Base-by-base conservation (phyloP, 805 yeast species). In the Nakazawaea laoshanensis region DNA sequence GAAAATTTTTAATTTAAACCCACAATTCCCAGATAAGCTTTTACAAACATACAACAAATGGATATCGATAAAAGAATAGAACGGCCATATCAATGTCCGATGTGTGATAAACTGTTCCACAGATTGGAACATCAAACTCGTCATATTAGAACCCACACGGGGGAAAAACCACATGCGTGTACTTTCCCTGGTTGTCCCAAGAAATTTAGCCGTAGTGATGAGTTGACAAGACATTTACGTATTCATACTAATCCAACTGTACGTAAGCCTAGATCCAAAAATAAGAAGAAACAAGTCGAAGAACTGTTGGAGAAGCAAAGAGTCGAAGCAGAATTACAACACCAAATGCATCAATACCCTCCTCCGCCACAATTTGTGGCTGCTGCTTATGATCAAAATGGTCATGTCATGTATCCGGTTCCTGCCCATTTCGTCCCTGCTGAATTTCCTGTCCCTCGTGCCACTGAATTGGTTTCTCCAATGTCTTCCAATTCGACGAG, bases 121-220 rank as follows among this genome's bases (percentile, higher is more conserved):
- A 61, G 89, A 37, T 52, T 80, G 27, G 89, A 80, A 47, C 89
- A 80, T 53, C 86, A 78, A 48, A 78, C 87, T 7, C 65, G 89
- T 46, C 89, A 80, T 46, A 77, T 80, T 38, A 61, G 88, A 47
- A 80, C 87, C 9, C 89, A 80, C 47, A 80, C 89, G 0, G 89
- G 89, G 17, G 88, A 81, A 47, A 79, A 77, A 49, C 89, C 89
- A 3, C 87, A 80, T 52, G 69, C 67, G n/a, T 80, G 88, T 54
- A 67, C 74, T 18, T 80, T 66, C 43, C 80, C 81, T 0, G 82
- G 82, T 0, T 80, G 89, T 51, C 59, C 65, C 36, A 80, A 80
- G 55, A 63, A 68, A 39, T 80, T 80, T 47, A 69, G 80, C 29
- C 59, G 89, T 36, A 71, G 79, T 19, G 89, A 80, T 52, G 89